Conservation (phyloP, 179 eudicot genomes). For the Beta corolliflora region DNA sequence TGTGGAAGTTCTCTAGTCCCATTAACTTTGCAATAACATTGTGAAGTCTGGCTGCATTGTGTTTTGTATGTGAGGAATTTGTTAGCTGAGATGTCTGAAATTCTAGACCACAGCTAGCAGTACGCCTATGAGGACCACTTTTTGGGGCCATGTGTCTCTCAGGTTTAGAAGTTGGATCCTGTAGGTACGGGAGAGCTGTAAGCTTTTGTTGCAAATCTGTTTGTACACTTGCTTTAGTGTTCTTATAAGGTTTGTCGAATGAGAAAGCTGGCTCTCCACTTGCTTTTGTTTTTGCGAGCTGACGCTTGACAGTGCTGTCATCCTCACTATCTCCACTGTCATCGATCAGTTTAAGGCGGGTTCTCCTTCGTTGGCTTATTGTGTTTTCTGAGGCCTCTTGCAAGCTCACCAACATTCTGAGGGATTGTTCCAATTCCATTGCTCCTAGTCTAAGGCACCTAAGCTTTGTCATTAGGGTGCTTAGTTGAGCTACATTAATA, state of each 20-base stretch:
- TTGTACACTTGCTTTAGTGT: constrained; percentile 28
- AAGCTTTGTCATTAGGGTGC: too few species aligned
- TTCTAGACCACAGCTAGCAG: constrained; percentile 46
- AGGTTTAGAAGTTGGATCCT: constrained; percentile 16
- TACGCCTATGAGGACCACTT: constrained; percentile 24
- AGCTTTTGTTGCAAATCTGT: constrained; percentile 19
- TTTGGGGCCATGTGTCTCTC: constrained; percentile 29
- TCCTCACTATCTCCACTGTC: constrained; percentile 65
- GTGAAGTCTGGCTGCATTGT: constrained; percentile 53
- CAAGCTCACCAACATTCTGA: constrained; percentile 75
- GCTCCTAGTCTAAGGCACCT: too few species aligned
- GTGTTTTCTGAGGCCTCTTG: constrained; percentile 71
- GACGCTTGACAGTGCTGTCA: constrained; percentile 22
- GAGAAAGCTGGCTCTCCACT: constrained; percentile 75
- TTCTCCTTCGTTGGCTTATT: constrained; percentile 45
- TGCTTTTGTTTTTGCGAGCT: constrained; percentile 40
- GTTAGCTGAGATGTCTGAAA: constrained; percentile 23
- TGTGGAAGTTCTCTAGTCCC: constrained; percentile 76
- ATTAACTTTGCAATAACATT: constrained; percentile 89
- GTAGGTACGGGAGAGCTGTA: constrained; percentile 20
- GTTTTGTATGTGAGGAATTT: constrained; percentile 33
- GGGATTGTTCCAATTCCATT: constrained; percentile 73
- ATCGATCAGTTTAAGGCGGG: constrained; percentile 55
- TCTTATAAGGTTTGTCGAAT: constrained; percentile 64
- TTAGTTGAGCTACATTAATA: too few species aligned